These are phyloP conservation scores for Chlamydomonas sp. DNA, from an alignment of 139 green algal species.

Conservation along the genomic window DNA sequence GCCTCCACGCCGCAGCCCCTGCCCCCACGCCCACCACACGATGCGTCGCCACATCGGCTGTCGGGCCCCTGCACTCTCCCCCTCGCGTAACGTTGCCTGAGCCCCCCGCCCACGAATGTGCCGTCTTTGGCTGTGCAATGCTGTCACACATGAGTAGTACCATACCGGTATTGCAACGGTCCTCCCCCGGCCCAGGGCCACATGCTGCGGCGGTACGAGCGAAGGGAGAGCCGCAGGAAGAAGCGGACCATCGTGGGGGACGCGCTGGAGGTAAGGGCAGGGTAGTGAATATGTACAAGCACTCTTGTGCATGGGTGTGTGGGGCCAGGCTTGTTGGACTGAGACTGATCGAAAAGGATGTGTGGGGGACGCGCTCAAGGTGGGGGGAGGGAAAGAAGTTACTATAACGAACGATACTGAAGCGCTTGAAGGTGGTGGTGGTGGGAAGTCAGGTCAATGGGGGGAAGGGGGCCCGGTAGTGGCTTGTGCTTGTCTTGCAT, in stretches of 20 bases:
- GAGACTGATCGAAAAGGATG: neutral
- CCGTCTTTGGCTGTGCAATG: too few relatives aligned
- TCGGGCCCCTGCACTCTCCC: too few relatives aligned
- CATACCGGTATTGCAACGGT: neutral
- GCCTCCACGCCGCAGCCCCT: too few relatives aligned
- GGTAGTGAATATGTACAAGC: too few relatives aligned
- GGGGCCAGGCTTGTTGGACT: neutral
- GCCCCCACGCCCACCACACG: too few relatives aligned
- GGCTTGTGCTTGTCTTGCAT: too few relatives aligned
- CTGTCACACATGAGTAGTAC: neutral
- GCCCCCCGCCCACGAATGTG: too few relatives aligned
- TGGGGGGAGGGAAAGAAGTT: neutral
- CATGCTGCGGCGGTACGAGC: conserved; percentile 50
- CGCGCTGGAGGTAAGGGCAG: conserved; percentile 19
- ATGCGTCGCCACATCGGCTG: too few relatives aligned
- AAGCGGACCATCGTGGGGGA: conserved; percentile 43
- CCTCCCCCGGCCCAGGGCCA: conserved; percentile 37
- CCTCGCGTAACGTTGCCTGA: too few relatives aligned
- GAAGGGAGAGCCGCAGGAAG: conserved; percentile 46
- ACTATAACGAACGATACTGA: neutral
- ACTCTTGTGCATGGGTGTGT: neutral
- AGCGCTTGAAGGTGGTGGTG: neutral
- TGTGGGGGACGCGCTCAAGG: neutral
- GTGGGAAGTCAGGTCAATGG: too few relatives aligned
- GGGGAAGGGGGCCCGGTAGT: too few relatives aligned